These are phyloP conservation scores for Sphagnum contortum DNA, from an alignment of 225 moss, liverwort and hornwort genomes.

Conservation along the genomic window DNA sequence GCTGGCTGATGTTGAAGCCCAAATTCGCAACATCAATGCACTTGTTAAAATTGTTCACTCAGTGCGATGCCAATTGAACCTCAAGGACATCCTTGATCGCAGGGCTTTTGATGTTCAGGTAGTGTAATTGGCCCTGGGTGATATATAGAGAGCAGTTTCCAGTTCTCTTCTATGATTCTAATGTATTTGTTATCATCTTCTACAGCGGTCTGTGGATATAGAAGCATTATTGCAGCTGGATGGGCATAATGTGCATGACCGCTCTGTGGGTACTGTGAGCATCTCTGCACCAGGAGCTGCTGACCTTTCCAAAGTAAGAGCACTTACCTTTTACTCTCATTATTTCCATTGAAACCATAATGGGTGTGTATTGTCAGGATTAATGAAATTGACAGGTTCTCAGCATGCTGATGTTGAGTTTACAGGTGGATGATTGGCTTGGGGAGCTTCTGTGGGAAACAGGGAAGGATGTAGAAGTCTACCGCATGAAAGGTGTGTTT, in stretches of 20 bases:
- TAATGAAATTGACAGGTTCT: background rate
- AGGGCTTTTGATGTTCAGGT: conserved; percentile 30
- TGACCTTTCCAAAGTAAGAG: conserved; percentile 42
- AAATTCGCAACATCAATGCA: conserved; percentile 54
- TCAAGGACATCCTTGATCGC: conserved; percentile 50
- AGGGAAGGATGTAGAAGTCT: conserved; percentile 41
- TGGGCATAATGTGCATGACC: conserved; percentile 60
- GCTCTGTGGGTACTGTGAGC: conserved; percentile 64
- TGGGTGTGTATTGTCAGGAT: background rate
- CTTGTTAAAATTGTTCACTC: conserved; percentile 62
- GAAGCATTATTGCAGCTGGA: conserved; percentile 41
- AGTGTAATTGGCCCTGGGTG: no score
- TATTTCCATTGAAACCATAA: background rate
- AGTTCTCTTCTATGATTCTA: no score
- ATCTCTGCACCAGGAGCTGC: conserved; percentile 36
- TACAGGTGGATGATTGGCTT: conserved; percentile 75
- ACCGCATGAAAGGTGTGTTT: conserved; percentile 70
- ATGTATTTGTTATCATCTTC: no score
- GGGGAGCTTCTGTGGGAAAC: conserved; percentile 68
- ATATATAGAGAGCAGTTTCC: no score
- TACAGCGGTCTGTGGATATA: conserved; percentile 42
- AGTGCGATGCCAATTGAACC: conserved; percentile 63
- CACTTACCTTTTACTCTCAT: no score
- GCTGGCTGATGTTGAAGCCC: conserved; percentile 46
- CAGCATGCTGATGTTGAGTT: background rate